Evolutionary conservation across 1,284 basidiomycete species (phyloP).

Genomic region (Chondrostereum purpureum): DNA sequence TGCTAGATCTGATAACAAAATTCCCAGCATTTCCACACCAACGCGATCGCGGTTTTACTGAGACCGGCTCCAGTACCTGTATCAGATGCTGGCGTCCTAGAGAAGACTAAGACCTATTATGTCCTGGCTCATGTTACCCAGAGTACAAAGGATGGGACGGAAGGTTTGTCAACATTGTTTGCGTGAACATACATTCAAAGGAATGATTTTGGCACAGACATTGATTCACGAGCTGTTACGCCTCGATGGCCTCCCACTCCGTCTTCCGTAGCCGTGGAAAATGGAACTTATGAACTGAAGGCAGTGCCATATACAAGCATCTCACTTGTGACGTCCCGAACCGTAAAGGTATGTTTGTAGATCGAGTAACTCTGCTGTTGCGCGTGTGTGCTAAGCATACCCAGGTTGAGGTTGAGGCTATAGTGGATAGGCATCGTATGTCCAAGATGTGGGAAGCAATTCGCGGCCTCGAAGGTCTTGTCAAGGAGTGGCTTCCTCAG

Average conservation of each 20-base stretch:
- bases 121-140: conserved; percentile 72
- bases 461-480: conserved; percentile 38
- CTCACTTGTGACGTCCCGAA: conserved; percentile 64
- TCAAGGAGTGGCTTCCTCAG: conserved; percentile 48
- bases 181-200: conserved; percentile 1
- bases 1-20: conserved; percentile 5
- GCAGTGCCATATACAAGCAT: conserved; percentile 74
- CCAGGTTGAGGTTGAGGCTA: conserved; percentile 67
- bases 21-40: conserved; percentile 69
- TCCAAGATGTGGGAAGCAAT: conserved; percentile 53
- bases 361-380: not conserved
- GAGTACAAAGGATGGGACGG: conserved; percentile 49
- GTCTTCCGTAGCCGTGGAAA: conserved; percentile 36
- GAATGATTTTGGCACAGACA: conserved; percentile 36
- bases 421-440: conserved; percentile 62
- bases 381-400: conserved; percentile 10
- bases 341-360: conserved; percentile 58
- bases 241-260: conserved; percentile 72
- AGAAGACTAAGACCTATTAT: conserved; percentile 55
- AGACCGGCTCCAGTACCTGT: conserved; percentile 53
- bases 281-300: conserved; percentile 66
- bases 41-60: conserved; percentile 71
- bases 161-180: conserved; percentile 33
- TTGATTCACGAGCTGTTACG: conserved; percentile 52
- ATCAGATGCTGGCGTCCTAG: conserved; percentile 38